Conservation (phyloP, 1,284 basidiomycete genomes). For the Cystobasidiaceae sp. region DNA sequence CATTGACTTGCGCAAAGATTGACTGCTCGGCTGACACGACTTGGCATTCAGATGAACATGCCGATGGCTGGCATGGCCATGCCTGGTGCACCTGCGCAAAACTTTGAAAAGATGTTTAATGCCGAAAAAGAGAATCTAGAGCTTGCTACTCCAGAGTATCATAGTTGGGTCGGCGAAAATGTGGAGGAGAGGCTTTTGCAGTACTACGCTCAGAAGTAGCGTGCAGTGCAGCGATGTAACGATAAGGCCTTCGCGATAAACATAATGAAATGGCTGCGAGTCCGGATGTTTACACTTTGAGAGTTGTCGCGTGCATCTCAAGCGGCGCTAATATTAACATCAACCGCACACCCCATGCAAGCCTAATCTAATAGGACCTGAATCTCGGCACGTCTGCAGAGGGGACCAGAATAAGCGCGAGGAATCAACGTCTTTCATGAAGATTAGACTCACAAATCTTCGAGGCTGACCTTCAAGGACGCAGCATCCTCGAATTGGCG, state of each 20-base stretch:
- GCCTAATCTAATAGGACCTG: constrained; percentile 3
- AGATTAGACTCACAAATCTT: constrained; percentile 23
- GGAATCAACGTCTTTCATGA: not conserved
- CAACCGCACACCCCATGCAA: not conserved
- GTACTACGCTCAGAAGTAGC: constrained; percentile 52
- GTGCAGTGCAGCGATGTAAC: not conserved
- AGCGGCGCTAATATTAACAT: not conserved
- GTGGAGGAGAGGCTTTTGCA: constrained; percentile 70
- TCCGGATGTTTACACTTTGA: not conserved
- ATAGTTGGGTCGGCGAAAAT: constrained; percentile 71
- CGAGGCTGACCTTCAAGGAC: constrained; percentile 27
- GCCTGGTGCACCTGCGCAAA: constrained; percentile 55
- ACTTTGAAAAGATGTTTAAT: constrained; percentile 83
- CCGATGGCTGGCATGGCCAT: constrained; percentile 31
- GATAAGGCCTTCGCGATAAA: not conserved
- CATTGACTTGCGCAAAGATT: too few relatives aligned
- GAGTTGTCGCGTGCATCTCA: not conserved
- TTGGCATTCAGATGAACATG: too few relatives aligned
- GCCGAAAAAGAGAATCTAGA: constrained; percentile 90
- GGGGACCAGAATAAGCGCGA: not conserved
- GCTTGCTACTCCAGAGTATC: constrained; percentile 64
- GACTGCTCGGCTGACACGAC: too few relatives aligned
- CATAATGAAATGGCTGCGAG: not conserved
- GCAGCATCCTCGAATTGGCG: constrained; percentile 42
- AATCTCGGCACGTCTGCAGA: constrained; percentile 11